Percentiles rank a stretch among this genome's conserved stretches.
These are phyloP conservation scores for Ogataea nakhonphanomensis DNA, from an alignment of 805 yeast genomes.

Conservation along the genomic window DNA sequence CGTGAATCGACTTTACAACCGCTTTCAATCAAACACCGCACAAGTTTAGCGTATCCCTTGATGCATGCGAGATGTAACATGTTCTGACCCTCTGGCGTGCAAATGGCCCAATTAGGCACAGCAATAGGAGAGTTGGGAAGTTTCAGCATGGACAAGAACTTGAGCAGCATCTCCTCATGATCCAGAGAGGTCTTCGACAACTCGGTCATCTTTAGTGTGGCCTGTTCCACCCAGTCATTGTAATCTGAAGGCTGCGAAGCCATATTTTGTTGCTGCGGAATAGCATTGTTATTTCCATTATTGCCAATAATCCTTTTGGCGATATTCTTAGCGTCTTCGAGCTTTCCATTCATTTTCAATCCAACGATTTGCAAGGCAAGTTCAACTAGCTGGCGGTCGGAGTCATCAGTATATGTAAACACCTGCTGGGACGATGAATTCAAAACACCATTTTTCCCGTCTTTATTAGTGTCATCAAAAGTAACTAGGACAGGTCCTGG, in stretches of 20 bases:
- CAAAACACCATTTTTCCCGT: conserved; percentile 14
- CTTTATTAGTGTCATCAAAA: conserved; percentile 40
- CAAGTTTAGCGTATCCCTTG: conserved; percentile 64
- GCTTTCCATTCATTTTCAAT: conserved; percentile 89
- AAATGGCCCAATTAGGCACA: conserved; percentile 74
- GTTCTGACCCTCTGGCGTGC: conserved; percentile 82
- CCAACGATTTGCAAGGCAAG: conserved; percentile 96
- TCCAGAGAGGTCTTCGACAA: conserved; percentile 43
- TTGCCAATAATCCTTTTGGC: conserved; percentile 87
- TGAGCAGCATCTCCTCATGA: conserved; percentile 48
- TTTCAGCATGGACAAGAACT: conserved; percentile 56
- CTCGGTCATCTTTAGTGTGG: conserved; percentile 47
- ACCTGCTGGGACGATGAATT: conserved; percentile 44
- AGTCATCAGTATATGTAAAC: conserved; percentile 91
- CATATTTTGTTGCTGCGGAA: conserved; percentile 17
- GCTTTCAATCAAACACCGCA: conserved; percentile 57
- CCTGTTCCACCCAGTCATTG: conserved; percentile 50
- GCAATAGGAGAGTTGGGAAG: conserved; percentile 57
- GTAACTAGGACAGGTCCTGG: conserved; percentile 92
- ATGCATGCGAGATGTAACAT: conserved; percentile 81
- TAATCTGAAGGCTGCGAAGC: conserved; percentile 18
- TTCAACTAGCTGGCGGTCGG: conserved; percentile 92
- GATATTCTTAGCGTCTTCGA: conserved; percentile 92
- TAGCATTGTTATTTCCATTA: conserved; percentile 34
- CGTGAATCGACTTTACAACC: conserved; percentile 65